Evolutionary conservation across 78 protist genomes (phyloP).

Genomic region (Ministeria vibrans): DNA sequence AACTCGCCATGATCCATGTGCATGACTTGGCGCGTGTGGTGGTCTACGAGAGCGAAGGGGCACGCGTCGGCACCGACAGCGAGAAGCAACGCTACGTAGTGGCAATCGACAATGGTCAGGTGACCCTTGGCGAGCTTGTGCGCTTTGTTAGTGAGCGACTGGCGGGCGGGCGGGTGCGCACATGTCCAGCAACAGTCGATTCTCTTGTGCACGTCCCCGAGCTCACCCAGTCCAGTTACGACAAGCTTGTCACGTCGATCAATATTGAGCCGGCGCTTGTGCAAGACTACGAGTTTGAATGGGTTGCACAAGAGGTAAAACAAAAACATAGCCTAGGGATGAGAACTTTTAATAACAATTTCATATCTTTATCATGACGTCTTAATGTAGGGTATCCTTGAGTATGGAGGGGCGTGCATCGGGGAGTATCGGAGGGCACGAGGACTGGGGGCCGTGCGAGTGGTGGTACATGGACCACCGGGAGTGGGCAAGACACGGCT

Average conservation of each 20-base stretch:
- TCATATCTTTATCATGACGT: background rate
- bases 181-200: too few relatives aligned
- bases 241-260: background rate
- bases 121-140: constrained; percentile 17
- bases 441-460: constrained; percentile 12
- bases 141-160: too few relatives aligned
- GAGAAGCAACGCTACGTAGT: constrained; percentile 23
- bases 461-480: constrained; percentile 48
- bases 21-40: constrained; percentile 13
- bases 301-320: background rate
- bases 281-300: constrained; percentile 1
- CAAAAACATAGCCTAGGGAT: background rate
- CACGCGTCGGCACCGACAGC: too few relatives aligned
- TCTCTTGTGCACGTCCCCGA: too few relatives aligned
- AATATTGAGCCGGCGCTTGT: background rate
- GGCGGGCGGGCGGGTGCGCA: too few relatives aligned
- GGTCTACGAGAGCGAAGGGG: background rate
- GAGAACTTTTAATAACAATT: background rate
- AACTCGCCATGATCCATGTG: constrained; percentile 50
- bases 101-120: constrained; percentile 26
- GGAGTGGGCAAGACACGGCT: constrained; percentile 23
- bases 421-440: constrained; percentile 23
- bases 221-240: background rate
- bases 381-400: background rate
- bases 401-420: background rate